A percentile compares a stretch with the other conserved stretches of the same genome.
Evolutionary conservation across 495 filamentous ascomycete genomes (phyloP).

Genomic region (Zalerion maritima): DNA sequence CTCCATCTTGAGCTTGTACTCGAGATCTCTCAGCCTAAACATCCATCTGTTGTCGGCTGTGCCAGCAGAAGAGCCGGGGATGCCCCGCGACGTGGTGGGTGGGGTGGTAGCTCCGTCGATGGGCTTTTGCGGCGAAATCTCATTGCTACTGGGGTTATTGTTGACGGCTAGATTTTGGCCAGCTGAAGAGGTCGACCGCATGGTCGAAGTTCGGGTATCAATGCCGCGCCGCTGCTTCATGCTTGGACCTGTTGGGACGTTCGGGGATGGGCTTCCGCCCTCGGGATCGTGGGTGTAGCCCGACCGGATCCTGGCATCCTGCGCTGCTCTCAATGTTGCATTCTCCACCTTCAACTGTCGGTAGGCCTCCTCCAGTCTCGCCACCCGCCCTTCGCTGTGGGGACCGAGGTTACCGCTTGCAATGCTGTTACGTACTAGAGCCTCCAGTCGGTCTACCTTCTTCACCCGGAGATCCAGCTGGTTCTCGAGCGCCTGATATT

Average conservation of each 20-base stretch:
- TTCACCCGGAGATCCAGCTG: slow-evolving; percentile 65
- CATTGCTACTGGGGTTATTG: slow-evolving; percentile 2
- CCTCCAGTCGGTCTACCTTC: slow-evolving; percentile 77
- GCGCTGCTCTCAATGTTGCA: slow-evolving; percentile 48
- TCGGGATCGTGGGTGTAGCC: slow-evolving; percentile 14
- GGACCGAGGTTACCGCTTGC: slow-evolving; percentile 24
- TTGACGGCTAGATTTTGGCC: no score
- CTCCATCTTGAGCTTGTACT: slow-evolving; percentile 78
- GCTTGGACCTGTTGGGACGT: slow-evolving; percentile 33
- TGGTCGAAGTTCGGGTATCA: no score
- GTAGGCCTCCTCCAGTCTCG: slow-evolving; percentile 64
- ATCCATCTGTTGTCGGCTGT: slow-evolving; percentile 62
- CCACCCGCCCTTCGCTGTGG: slow-evolving; percentile 39
- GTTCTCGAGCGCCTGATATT: slow-evolving; percentile 77
- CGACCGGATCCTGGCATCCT: slow-evolving; percentile 26
- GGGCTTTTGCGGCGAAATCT: neutral
- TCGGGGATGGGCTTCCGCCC: slow-evolving; percentile 32
- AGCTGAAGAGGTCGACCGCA: no score
- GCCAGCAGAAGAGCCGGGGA: slow-evolving; percentile 10
- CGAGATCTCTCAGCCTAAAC: slow-evolving; percentile 69
- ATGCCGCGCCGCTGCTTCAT: no score
- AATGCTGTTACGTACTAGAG: slow-evolving; percentile 44
- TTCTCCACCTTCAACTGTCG: slow-evolving; percentile 74
- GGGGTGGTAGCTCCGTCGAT: neutral
- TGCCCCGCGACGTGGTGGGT: slow-evolving; percentile 1